Evolutionary conservation across 2,329 filamentous ascomycete genomes (phyloP).

Genomic region (Chaetomiaceae sp.): DNA sequence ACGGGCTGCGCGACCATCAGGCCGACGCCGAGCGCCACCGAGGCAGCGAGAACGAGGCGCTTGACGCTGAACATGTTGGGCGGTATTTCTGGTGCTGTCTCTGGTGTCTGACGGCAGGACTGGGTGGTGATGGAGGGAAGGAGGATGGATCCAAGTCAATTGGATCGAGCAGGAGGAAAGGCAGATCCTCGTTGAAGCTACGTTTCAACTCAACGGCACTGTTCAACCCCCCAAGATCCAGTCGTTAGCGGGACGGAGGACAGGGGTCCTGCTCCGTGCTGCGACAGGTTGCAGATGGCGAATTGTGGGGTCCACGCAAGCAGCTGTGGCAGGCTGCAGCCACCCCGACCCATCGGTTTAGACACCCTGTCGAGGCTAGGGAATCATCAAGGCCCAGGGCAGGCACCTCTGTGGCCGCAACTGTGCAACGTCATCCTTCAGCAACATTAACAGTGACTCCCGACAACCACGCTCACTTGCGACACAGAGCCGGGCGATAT

Average conservation of each 20-base stretch:
- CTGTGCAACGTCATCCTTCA: neutral
- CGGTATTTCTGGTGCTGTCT: neutral
- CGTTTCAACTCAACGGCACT: conserved; percentile 22
- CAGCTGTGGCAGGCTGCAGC: neutral
- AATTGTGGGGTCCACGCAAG: neutral
- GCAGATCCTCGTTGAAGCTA: conserved; percentile 23
- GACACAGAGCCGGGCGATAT: conserved; percentile 12
- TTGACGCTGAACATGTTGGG: conserved; percentile 66
- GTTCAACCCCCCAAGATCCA: neutral
- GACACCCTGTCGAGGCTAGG: no score
- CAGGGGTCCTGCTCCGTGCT: conserved; percentile 9
- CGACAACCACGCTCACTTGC: neutral
- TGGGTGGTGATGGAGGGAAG: neutral
- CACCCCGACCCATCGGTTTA: neutral
- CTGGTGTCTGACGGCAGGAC: conserved; percentile 28
- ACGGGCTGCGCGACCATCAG: conserved; percentile 69
- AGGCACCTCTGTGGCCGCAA: conserved; percentile 13
- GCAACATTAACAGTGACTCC: neutral
- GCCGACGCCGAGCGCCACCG: conserved; percentile 69
- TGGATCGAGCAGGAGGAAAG: neutral
- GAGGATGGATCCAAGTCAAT: conserved; percentile 11
- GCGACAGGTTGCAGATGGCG: conserved; percentile 1
- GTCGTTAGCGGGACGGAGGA: neutral
- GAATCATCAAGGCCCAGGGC: neutral
- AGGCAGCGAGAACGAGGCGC: conserved; percentile 62